Evolutionary conservation across 768 basidiomycete species (phyloP), one percentile per base, ranked within the genome.

Genomic region (Tulasnella sp.): DNA sequence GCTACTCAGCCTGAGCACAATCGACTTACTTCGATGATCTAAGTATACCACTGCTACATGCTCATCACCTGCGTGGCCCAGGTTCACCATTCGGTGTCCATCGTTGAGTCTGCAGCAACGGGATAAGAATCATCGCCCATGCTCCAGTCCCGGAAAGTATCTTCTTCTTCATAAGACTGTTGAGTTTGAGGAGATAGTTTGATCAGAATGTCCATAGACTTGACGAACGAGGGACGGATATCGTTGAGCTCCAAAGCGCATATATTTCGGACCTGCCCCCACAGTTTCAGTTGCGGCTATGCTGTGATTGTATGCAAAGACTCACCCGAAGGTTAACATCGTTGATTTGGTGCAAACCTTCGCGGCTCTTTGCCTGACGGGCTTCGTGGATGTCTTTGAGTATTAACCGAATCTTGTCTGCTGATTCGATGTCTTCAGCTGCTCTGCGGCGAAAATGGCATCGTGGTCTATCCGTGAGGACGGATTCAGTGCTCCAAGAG

Each of bases 381-480:
- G 95, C 95, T 87, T 99, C 97, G 18, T 97, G 93, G n/a, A 99
- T 88, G 84, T 98, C 96, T 85, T 99, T 97, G 28, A 99, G 89
- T 2, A 99, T 86, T 7, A 92, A 92, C 7, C 95, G 91, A 31
- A 99, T 87, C 83, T 91, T 93, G 79, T 98, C 96, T 5, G 96
- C 91, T 80, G 92, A 91, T 78, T 93, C 90, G 11, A 98, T 87
- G 83, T 99, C 97, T 84, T 99, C 97, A 12, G 95, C 89, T 0
- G 97, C 97, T 0, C 97, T 98, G 79, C 14, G 72, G 64, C 31
- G 31, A 64, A 64, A 3, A 74, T 28, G 12, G 5, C 31, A 46
- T 74, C 28, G 18, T 7, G 16, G 54, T 54, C 7, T n/a, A n/a
- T 24, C 4, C 24, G 24, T 54, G n/a, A 54, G 54, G 24, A 5